Evolutionary conservation across 2,329 filamentous ascomycete genomes (phyloP).

Genomic region (Fusarium pseudocircinatum): DNA sequence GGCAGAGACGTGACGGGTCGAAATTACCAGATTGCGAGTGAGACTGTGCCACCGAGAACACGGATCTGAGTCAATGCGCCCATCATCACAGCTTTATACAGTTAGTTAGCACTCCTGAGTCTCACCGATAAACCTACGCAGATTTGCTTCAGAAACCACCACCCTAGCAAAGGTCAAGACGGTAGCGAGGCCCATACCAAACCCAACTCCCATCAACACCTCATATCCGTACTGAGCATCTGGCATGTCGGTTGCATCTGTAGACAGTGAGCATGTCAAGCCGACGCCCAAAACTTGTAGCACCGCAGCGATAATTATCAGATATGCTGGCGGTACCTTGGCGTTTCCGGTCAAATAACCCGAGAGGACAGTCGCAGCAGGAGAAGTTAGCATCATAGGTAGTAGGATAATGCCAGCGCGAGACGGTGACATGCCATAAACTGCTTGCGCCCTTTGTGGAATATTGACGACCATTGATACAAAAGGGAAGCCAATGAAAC

Average conservation of each 20-base stretch:
- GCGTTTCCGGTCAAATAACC: background rate
- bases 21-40: background rate
- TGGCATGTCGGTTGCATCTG: background rate
- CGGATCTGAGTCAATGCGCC: background rate
- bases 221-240: conserved; percentile 5
- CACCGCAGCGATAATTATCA: background rate
- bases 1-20: fast-evolving
- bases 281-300: background rate
- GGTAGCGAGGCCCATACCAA: background rate
- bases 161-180: background rate
- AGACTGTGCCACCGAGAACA: conserved; percentile 1
- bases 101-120: fast-evolving
- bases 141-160: background rate
- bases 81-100: background rate
- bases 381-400: conserved; percentile 1
- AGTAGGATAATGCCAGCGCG: background rate
- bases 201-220: background rate
- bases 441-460: background rate
- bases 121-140: background rate
- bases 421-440: background rate
- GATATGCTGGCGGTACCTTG: background rate
- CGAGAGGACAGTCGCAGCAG: background rate
- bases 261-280: background rate
- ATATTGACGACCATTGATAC: conserved; percentile 11
- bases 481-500: conserved; percentile 1